Evolutionary conservation across 768 basidiomycete genomes (phyloP).

Genomic region (Hortiboletus campestris): DNA sequence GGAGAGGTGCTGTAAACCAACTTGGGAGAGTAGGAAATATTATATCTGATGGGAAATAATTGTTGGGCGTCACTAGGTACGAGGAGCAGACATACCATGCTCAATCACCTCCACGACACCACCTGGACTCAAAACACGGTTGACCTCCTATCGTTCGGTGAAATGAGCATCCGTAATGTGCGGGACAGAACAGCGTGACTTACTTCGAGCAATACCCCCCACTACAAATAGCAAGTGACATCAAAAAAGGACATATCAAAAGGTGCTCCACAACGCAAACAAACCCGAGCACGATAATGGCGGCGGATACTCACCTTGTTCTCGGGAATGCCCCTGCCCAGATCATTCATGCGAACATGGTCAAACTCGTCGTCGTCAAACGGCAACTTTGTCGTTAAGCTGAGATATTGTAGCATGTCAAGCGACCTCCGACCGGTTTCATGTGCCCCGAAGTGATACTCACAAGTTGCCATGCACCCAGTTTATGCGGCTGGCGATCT

Average conservation of each 20-base stretch:
- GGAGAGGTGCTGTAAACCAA: constrained; percentile 75
- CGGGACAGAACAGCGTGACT: background rate
- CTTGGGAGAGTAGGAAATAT: constrained; percentile 72
- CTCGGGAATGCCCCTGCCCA: constrained; percentile 70
- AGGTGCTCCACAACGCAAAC: background rate
- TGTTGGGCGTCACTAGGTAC: background rate
- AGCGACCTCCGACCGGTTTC: background rate
- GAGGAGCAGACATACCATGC: constrained; percentile 49
- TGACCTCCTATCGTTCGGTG: constrained; percentile 56
- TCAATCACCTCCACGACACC: constrained; percentile 72
- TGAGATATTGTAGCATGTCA: constrained; percentile 25
- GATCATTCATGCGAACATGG: constrained; percentile 67
- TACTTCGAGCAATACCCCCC: constrained; percentile 68
- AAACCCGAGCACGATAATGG: background rate
- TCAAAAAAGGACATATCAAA: constrained; percentile 2
- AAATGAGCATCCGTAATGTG: constrained; percentile 2
- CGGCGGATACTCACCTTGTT: constrained; percentile 50
- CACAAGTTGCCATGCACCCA: constrained; percentile 84
- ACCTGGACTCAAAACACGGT: constrained; percentile 64
- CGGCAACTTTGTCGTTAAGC: constrained; percentile 71
- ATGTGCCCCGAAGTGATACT: constrained; percentile 18
- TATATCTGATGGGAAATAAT: constrained; percentile 47
- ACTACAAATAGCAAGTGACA: constrained; percentile 38
- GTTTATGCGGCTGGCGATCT: constrained; percentile 54
- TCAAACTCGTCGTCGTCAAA: constrained; percentile 85